phyloP scores from a whole-genome alignment of 192 early-diverging fungal genomes.

The Coemansia sp. region DNA sequence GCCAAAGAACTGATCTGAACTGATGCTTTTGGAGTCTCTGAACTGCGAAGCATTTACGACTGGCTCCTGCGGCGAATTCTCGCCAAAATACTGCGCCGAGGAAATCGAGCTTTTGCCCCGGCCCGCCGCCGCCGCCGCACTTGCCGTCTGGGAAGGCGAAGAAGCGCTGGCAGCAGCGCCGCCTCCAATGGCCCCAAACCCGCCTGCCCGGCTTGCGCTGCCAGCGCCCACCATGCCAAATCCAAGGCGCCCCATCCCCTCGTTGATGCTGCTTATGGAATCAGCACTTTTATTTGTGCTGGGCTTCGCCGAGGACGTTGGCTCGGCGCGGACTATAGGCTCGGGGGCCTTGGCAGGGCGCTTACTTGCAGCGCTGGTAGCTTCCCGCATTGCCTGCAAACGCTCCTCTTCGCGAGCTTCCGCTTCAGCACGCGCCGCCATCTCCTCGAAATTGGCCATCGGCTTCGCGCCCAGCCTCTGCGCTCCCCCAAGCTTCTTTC shows the following conservation, averaged over 20 bases:
- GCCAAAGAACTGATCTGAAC: slow-evolving; percentile 90
- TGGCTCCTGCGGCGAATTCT: slow-evolving; percentile 16
- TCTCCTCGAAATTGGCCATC: slow-evolving; percentile 88
- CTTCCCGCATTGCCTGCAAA: slow-evolving; percentile 50
- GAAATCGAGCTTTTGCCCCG: slow-evolving; percentile 24
- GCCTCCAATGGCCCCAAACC: slow-evolving; percentile 55
- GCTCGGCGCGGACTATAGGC: background rate
- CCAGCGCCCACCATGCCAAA: slow-evolving; percentile 51
- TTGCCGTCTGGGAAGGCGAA: background rate
- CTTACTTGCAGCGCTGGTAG: slow-evolving; percentile 3
- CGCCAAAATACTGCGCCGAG: slow-evolving; percentile 22
- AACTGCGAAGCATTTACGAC: slow-evolving; percentile 55
- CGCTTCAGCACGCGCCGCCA: slow-evolving; percentile 82
- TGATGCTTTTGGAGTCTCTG: slow-evolving; percentile 79
- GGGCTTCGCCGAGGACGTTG: background rate
- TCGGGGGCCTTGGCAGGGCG: background rate
- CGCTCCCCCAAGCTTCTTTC: slow-evolving; percentile 76
- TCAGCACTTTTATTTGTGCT: background rate
- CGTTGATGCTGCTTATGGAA: slow-evolving; percentile 29
- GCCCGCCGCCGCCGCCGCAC: background rate
- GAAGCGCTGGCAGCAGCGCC: background rate
- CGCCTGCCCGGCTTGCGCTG: slow-evolving; percentile 20
- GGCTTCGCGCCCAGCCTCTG: slow-evolving; percentile 75
- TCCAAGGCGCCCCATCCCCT: slow-evolving; percentile 67
- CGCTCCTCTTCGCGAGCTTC: slow-evolving; percentile 67